Base-by-base conservation (phyloP, 2,329 filamentous ascomycete species). In the Nemania serpens region DNA sequence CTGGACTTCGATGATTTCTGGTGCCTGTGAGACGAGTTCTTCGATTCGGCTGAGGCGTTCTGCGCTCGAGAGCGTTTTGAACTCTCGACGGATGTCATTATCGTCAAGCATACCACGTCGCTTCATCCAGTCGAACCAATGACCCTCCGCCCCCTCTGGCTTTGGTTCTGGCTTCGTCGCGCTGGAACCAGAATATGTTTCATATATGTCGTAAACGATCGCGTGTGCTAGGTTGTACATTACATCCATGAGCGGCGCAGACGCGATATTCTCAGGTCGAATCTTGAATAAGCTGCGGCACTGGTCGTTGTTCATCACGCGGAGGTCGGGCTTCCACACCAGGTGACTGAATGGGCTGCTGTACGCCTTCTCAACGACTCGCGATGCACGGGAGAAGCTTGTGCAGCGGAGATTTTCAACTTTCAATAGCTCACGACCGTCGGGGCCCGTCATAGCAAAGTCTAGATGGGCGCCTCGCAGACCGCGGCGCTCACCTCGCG, bases 291-390 rank as follows among this genome's bases (percentile, higher is more conserved):
- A 18, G 12, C 17, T 10, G 9, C 52, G 58, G 20, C 10, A 6
- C 15, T 55, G 52, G 17, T 13, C 11, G 33, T 53, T 41, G n/a
- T 12, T 45, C 22, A 59, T n/a, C 2, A 7, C 15, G 13, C 58
- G 58, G n/a, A 61, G 20, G 34, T 61, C 58, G 3, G 58, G 58
- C 41, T 46, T 67, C 65, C 68, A 64, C 1, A 61, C 58, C 1
- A 64, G 15, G 3, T 63, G 50, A 15, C 54, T 52, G 22, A 62
- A 53, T 12, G 64, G 61, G 20, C 29, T 55, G 18, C 41, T 50
- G n/a, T 52, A 61, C 5, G 41, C 49, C 17, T 22, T 18, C n/a
- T 18, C 18, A 1, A 11, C 22, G 41, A 37, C 22, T 22, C 20
- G 43, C 29, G 53, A 36, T 29, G 61, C 34, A n/a, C 34, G 22